phyloP scores from a whole-genome alignment of 202 grass and related monocot species.

The Digitaria exilis region DNA sequence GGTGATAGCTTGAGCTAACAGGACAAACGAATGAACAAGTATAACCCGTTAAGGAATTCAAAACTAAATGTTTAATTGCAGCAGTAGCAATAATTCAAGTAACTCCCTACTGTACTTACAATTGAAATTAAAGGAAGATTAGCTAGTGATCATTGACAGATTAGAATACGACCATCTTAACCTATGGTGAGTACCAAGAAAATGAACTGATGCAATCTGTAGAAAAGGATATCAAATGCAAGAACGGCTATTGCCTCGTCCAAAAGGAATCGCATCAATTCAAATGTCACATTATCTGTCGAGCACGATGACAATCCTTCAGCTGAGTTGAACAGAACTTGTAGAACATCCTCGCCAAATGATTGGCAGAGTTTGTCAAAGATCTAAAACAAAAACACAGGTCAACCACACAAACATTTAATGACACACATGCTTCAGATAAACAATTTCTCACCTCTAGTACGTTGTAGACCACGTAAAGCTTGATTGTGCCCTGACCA shows the following conservation, averaged over 20 bases:
- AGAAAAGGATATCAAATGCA: slow-evolving; percentile 98
- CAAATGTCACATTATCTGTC: slow-evolving; percentile 66
- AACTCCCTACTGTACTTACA: background rate
- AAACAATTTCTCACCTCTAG: slow-evolving; percentile 76
- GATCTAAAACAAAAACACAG: slow-evolving; percentile 55
- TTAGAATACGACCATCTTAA: slow-evolving; percentile 23
- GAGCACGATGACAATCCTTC: slow-evolving; percentile 87
- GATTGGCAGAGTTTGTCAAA: slow-evolving; percentile 99
- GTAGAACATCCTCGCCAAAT: slow-evolving; percentile 95
- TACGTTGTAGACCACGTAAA: slow-evolving; percentile 99
- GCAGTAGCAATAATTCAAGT: background rate
- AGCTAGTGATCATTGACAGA: background rate
- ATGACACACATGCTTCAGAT: slow-evolving; percentile 25
- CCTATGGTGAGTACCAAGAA: slow-evolving; percentile 24
- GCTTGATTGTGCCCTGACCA: slow-evolving; percentile 94
- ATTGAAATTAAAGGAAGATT: background rate
- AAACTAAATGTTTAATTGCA: slow-evolving; percentile 28
- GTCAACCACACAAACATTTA: slow-evolving; percentile 18
- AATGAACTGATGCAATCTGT: slow-evolving; percentile 9
- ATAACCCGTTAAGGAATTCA: slow-evolving; percentile 68
- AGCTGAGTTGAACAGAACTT: slow-evolving; percentile 97
- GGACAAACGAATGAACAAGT: slow-evolving; percentile 98
- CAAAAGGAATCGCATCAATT: slow-evolving; percentile 81
- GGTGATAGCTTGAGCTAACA: slow-evolving; percentile 97
- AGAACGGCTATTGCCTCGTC: slow-evolving; percentile 81